phyloP scores from a whole-genome alignment of 2,329 filamentous ascomycete genomes.

The Fusarium cyanostomum region DNA sequence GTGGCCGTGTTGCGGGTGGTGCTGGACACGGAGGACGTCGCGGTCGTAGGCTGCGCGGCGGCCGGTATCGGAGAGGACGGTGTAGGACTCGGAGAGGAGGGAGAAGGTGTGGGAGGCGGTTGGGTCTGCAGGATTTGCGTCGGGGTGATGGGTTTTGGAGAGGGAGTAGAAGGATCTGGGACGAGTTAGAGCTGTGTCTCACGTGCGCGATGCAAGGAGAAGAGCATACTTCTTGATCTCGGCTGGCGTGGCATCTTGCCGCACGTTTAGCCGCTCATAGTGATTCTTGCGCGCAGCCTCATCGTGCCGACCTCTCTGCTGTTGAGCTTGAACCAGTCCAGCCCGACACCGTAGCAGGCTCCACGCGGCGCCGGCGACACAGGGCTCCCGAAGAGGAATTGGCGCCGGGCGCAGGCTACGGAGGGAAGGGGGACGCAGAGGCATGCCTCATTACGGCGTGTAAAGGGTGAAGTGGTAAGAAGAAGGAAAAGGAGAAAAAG shows the following conservation, averaged over 20 bases:
- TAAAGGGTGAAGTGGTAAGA: background rate
- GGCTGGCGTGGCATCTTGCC: constrained; percentile 70
- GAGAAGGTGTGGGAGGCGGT: constrained; percentile 79
- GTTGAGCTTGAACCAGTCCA: constrained; percentile 16
- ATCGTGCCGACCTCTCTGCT: constrained; percentile 31
- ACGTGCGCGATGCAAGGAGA: background rate
- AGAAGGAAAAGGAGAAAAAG: background rate
- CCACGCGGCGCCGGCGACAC: constrained; percentile 7
- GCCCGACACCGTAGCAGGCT: constrained; percentile 36
- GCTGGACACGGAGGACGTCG: constrained; percentile 61
- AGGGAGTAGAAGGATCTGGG: constrained; percentile 83
- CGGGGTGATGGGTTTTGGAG: constrained; percentile 92
- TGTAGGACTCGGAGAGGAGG: constrained; percentile 85
- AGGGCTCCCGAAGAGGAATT: constrained; percentile 30
- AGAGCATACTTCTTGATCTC: constrained; percentile 83
- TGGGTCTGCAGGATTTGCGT: constrained; percentile 83
- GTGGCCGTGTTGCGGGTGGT: constrained; percentile 47
- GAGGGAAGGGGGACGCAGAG: constrained; percentile 53
- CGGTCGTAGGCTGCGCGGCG: constrained; percentile 87
- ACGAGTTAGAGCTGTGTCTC: background rate
- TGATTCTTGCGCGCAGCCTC: constrained; percentile 62
- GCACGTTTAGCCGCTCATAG: constrained; percentile 84
- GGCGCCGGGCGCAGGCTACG: constrained; percentile 36
- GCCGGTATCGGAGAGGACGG: constrained; percentile 74
- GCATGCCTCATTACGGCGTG: constrained; percentile 70